These are phyloP conservation scores for Lactarius hengduanensis DNA, from an alignment of 768 basidiomycete species.

Conservation along the genomic window DNA sequence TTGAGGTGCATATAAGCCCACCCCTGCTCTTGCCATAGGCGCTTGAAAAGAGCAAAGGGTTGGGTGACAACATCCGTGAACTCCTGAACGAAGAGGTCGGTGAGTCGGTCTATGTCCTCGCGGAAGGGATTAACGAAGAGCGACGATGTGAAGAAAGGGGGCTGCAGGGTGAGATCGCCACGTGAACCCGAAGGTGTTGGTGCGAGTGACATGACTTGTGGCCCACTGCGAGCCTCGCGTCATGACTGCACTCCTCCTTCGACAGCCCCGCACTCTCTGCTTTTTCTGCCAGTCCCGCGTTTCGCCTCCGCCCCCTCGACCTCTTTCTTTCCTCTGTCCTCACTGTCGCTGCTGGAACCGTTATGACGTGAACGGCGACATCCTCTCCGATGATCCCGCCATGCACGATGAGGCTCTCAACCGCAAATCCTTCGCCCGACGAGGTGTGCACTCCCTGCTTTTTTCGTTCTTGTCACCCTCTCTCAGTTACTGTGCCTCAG, in stretches of 20 bases:
- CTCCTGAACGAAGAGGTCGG: slow-evolving; percentile 51
- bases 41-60: slow-evolving; percentile 73
- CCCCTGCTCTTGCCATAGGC: slow-evolving; percentile 60
- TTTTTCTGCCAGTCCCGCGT: slow-evolving; percentile 65
- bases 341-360: slow-evolving; percentile 74
- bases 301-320: slow-evolving; percentile 45
- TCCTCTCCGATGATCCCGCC: slow-evolving; percentile 81
- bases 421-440: slow-evolving; percentile 61
- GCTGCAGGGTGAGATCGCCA: slow-evolving; percentile 66
- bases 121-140: slow-evolving; percentile 64
- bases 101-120: slow-evolving; percentile 58
- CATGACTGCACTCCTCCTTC: slow-evolving; percentile 49
- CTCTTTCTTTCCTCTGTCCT: slow-evolving; percentile 61
- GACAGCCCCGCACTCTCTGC: slow-evolving; percentile 49
- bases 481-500: slow-evolving; percentile 37
- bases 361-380: slow-evolving; percentile 68
- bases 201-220: slow-evolving; percentile 40
- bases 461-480: slow-evolving; percentile 5
- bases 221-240: neutral
- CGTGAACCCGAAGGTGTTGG: slow-evolving; percentile 58
- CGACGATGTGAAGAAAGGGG: slow-evolving; percentile 76
- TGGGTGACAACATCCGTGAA: slow-evolving; percentile 38
- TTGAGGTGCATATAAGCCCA: slow-evolving; percentile 80
- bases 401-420: slow-evolving; percentile 84
- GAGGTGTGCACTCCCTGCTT: slow-evolving; percentile 48